Base-by-base conservation (phyloP, 23 red algal species). In the Cyanidiococcus yangmingshanensis region DNA sequence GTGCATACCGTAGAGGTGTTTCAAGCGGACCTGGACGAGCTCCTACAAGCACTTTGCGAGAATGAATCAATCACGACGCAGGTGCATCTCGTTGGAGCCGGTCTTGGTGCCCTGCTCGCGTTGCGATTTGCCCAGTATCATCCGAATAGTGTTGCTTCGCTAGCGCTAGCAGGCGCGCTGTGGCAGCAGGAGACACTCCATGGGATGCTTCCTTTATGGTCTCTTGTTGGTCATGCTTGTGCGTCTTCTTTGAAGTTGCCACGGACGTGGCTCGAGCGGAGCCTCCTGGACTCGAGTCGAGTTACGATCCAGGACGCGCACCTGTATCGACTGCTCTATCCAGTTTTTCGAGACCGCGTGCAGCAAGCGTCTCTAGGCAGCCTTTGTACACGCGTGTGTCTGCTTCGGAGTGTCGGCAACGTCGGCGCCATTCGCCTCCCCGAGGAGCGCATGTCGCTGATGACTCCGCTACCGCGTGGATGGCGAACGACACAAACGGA, bases 21-120 rank as follows among this genome's bases (percentile, higher is more conserved):
- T 76, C 80, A 83, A 37, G 84, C 90, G 45, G 88, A 58, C 18
- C 79, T 98, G 32, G 77, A 91, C 59, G 63, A 68, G 51, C 91
- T 98, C 75, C 57, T 98, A 36, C 87, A 98, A 15, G 90, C 77
- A 37, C 71, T 98, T 1, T 35, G 40, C 40, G 32, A 2, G n/a
- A 30, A 12, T 7, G 63, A 35, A 3, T 12, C 63, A 29, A 54
- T 50, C 1, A 58, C 85, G 31, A 67, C 76, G 32, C 37, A 77
- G 25, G 75, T 88, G 57, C 94, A 98, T 71, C 50, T 98, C 16
- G 89, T 85, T 57, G 94, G 88, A 51, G 87, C 81, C 37, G 94
- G 94, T 27, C 76, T 98, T 0, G 94, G 94, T 58, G 94, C 80
- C 30, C 91, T 89, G 50, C 36, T 98, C 2, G 94, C 85, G 17